Evolutionary conservation across 495 filamentous ascomycete species (phyloP).

Genomic region (Choiromyces venosus): DNA sequence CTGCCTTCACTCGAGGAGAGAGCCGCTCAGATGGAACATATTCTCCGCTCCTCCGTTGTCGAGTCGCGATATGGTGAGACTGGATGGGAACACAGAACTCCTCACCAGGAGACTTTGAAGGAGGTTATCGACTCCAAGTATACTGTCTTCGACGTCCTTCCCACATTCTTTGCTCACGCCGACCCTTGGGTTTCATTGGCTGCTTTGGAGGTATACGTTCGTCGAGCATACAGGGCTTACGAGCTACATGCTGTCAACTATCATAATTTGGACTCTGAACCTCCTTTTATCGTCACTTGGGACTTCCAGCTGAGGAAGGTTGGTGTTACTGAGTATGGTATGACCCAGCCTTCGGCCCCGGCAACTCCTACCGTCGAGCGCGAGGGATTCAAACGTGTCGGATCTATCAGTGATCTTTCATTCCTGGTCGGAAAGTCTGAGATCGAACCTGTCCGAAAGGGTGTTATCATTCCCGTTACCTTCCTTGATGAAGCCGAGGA

Average conservation of each 20-base stretch:
- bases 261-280: conserved; percentile 65
- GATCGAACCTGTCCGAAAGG: conserved; percentile 76
- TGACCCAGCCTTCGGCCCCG: conserved; percentile 76
- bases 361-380: conserved; percentile 66
- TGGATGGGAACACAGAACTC: conserved; percentile 93
- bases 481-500: conserved; percentile 94
- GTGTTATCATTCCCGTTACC: conserved; percentile 86
- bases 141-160: conserved; percentile 93
- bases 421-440: conserved; percentile 64
- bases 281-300: conserved; percentile 82
- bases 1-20: conserved; percentile 94
- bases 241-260: conserved; percentile 82
- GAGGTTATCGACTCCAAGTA: conserved; percentile 98
- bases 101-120: conserved; percentile 77
- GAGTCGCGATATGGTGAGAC: conserved; percentile 96
- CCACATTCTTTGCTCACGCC: conserved; percentile 85
- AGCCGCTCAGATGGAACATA: conserved; percentile 95
- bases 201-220: conserved; percentile 90
- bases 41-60: conserved; percentile 91
- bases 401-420: conserved; percentile 94
- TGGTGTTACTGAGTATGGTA: conserved; percentile 78
- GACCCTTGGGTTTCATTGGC: conserved; percentile 94
- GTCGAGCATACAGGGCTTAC: conserved; percentile 94
- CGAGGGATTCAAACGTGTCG: conserved; percentile 69
- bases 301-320: conserved; percentile 92